Percentiles rank a stretch among this genome's conserved stretches.
phyloP scores from a whole-genome alignment of 352 stramenopile species.

The Globisporangium paroecandrum region DNA sequence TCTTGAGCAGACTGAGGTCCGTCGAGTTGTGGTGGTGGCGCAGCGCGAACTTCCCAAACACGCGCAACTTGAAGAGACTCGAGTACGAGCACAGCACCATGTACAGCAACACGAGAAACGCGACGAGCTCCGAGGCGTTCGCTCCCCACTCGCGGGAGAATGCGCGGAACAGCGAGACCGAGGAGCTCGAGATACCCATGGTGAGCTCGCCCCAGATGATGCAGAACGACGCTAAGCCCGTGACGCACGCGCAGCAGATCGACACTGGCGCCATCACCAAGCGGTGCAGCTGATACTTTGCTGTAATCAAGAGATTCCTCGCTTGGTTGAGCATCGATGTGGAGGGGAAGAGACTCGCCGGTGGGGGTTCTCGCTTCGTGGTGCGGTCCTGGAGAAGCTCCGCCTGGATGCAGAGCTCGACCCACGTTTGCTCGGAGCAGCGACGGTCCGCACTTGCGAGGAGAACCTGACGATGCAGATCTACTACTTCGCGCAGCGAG shows the following conservation, averaged over 20 bases:
- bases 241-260: constrained; percentile 41
- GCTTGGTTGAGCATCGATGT: constrained; percentile 30
- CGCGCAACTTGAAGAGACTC: constrained; percentile 56
- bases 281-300: constrained; percentile 22
- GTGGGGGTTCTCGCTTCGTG: constrained; percentile 22
- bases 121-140: constrained; percentile 30
- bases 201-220: constrained; percentile 70
- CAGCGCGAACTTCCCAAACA: constrained; percentile 47
- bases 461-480: constrained; percentile 47
- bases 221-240: constrained; percentile 32
- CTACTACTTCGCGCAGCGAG: constrained; percentile 38
- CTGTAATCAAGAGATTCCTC: constrained; percentile 23
- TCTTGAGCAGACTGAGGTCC: constrained; percentile 56
- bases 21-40: constrained; percentile 54
- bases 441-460: constrained; percentile 37
- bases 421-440: constrained; percentile 53
- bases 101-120: constrained; percentile 50
- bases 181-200: constrained; percentile 34
- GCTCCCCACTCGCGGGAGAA: constrained; percentile 3
- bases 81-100: constrained; percentile 55
- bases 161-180: constrained; percentile 26
- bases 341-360: constrained; percentile 37
- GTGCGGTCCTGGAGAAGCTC: constrained; percentile 31
- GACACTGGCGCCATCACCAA: constrained; percentile 29
- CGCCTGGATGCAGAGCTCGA: constrained; percentile 50